Conservation (phyloP, 2,329 filamentous ascomycete species). For the Aspergillus fructus region DNA sequence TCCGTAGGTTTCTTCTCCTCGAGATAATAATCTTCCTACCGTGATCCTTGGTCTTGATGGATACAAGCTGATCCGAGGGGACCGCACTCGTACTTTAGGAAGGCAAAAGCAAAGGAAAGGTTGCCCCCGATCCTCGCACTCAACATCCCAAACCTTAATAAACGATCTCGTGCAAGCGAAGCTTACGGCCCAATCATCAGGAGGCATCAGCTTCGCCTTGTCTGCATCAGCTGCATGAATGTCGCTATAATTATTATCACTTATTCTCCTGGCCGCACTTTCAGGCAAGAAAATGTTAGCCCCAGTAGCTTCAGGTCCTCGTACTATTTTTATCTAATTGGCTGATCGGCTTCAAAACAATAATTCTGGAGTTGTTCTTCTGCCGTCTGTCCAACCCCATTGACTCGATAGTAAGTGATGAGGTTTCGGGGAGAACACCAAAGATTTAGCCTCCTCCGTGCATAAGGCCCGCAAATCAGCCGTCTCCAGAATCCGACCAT, state of each 20-base stretch:
- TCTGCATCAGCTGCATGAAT: conserved; percentile 2
- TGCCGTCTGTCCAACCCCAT: neutral
- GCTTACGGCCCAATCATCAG: conserved; percentile 14
- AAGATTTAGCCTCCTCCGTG: neutral
- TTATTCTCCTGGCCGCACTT: neutral
- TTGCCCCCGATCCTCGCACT: neutral
- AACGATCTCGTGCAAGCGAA: conserved; percentile 24
- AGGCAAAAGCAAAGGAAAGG: neutral
- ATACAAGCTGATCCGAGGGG: too few species aligned
- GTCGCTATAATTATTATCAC: conserved; percentile 3
- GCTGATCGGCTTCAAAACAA: neutral
- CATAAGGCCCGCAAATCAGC: conserved; percentile 2
- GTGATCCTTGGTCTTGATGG: too few species aligned
- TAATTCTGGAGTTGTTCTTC: neutral
- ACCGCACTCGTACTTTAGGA: neutral
- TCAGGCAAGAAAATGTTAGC: neutral
- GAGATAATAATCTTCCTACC: neutral
- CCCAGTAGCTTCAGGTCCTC: neutral
- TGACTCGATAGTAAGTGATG: neutral
- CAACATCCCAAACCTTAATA: conserved; percentile 18
- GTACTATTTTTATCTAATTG: neutral
- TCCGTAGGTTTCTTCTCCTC: neutral
- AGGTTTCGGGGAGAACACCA: conserved; percentile 1
- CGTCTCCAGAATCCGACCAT: neutral
- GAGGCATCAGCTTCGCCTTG: neutral